Percentiles rank a stretch among this genome's conserved stretches.
Evolutionary conservation across 306 rosid species (phyloP).

Genomic region (Sicyos edulis): DNA sequence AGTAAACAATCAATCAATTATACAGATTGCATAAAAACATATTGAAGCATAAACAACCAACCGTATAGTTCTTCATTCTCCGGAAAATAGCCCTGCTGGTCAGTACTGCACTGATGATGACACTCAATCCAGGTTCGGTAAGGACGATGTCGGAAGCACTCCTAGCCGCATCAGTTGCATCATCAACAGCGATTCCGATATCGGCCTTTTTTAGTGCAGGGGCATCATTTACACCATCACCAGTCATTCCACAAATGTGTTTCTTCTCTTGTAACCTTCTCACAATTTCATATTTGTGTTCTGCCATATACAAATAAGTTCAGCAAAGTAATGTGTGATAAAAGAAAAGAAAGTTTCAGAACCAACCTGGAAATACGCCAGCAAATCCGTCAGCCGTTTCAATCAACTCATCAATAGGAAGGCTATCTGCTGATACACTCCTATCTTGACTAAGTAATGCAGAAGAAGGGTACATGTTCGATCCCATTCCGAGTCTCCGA

Average conservation of each 20-base stretch:
- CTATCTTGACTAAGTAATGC: conserved; percentile 87
- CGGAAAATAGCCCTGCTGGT: conserved; percentile 99
- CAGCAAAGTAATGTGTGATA: conserved; percentile 6
- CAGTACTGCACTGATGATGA: conserved; percentile 91
- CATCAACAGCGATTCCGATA: conserved; percentile 98
- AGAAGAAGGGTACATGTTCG: conserved; percentile 98
- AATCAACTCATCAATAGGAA: conserved; percentile 95
- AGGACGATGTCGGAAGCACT: conserved; percentile 97
- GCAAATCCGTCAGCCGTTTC: conserved; percentile 99
- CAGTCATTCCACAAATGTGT: conserved; percentile 99
- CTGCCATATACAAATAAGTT: conserved; percentile 34
- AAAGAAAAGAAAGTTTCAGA: too few relatives aligned
- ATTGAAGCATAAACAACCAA: conserved; percentile 44
- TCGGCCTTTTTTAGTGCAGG: conserved; percentile 96
- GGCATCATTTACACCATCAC: conserved; percentile 98
- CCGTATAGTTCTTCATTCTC: conserved; percentile 98
- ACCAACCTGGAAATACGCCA: conserved; percentile 96
- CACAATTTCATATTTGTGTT: conserved; percentile 97
- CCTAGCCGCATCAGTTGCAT: conserved; percentile 98
- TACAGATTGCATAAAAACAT: not conserved
- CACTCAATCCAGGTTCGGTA: conserved; percentile 97
- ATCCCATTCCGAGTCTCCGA: conserved; percentile 97
- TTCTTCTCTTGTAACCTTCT: conserved; percentile 88
- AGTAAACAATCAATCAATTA: not conserved
- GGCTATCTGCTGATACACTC: conserved; percentile 59